These are phyloP conservation scores for Diaporthe sp. DNA, from an alignment of 2,329 filamentous ascomycete genomes.

Conservation along the genomic window DNA sequence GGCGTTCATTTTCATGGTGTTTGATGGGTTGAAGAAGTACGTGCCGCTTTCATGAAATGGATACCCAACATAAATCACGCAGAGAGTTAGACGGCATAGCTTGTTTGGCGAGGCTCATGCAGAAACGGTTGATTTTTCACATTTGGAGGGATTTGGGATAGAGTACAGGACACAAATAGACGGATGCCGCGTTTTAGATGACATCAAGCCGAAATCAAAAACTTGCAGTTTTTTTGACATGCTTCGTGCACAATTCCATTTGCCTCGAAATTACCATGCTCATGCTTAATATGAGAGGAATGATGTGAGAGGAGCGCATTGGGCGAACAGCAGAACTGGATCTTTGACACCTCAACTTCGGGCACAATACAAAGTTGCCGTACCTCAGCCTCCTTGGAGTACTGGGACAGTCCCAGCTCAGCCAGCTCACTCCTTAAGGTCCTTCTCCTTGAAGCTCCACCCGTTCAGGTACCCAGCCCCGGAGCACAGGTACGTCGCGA, in stretches of 20 bases:
- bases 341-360: neutral
- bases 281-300: neutral
- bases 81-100: slow-evolving; percentile 37
- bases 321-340: neutral
- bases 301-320: neutral
- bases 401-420: neutral
- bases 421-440: slow-evolving; percentile 42
- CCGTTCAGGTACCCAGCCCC: slow-evolving; percentile 77
- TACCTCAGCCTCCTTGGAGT: neutral
- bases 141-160: slow-evolving; percentile 3
- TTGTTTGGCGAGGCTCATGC: neutral
- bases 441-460: slow-evolving; percentile 69
- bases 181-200: slow-evolving; percentile 8
- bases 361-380: neutral
- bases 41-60: slow-evolving; percentile 64
- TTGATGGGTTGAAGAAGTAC: slow-evolving; percentile 84
- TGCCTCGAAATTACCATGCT: neutral
- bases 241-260: neutral
- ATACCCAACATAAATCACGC: slow-evolving; percentile 39
- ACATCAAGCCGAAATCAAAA: neutral
- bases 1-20: slow-evolving; percentile 98
- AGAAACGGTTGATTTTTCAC: too few species aligned
- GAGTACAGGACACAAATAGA: slow-evolving; percentile 23
- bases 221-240: neutral
- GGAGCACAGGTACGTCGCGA: slow-evolving; percentile 87